Conservation (phyloP, 2,329 filamentous ascomycete species). For the Alternaria sp. region DNA sequence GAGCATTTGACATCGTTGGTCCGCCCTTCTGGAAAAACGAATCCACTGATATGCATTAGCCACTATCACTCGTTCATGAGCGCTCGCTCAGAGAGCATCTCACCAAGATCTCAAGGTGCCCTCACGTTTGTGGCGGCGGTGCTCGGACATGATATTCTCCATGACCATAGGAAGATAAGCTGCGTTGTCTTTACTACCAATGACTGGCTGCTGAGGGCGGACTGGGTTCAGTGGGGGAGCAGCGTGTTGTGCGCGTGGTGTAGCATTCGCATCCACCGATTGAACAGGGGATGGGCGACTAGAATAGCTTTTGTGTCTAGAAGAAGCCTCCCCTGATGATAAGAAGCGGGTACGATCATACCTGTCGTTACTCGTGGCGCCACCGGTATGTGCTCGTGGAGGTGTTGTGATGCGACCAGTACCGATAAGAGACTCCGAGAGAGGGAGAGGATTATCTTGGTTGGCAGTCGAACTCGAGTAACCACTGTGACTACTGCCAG, state of each 20-base stretch:
- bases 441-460: background rate
- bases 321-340: background rate
- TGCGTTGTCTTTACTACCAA: conserved; percentile 4
- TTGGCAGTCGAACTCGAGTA: background rate
- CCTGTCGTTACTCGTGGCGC: background rate
- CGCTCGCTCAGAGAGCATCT: background rate
- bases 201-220: background rate
- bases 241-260: background rate
- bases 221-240: background rate
- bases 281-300: background rate
- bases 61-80: background rate
- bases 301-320: background rate
- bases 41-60: background rate
- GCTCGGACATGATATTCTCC: conserved; percentile 1
- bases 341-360: background rate
- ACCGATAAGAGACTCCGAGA: background rate
- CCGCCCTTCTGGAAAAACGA: background rate
- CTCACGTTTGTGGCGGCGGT: background rate
- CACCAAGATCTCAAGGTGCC: conserved; percentile 2
- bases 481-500: background rate
- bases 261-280: background rate
- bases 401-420: background rate
- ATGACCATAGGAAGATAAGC: conserved; percentile 11
- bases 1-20: background rate
- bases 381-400: background rate